Base-by-base conservation (phyloP, 73 alveolate genomes). In the Tetrahymena borealis region DNA sequence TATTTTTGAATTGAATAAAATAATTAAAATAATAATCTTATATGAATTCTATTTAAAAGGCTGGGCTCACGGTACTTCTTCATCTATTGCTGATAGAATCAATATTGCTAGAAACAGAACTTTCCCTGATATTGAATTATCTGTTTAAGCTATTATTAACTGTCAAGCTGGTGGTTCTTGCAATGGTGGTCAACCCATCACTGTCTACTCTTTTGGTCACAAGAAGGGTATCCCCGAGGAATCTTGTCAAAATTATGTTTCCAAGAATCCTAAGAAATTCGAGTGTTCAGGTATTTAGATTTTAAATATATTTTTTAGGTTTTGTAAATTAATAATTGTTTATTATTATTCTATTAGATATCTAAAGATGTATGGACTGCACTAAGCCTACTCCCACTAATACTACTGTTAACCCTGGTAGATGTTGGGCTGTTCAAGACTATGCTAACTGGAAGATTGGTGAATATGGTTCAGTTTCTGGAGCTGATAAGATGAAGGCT, bases 51-150 rank as follows among this genome's bases (percentile, higher is more conserved):
- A 4, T 60, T 15, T 60, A 7, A 9, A 97, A 38, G 96, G 99
- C 94, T 97, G 99, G 99, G 98, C 98, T 79, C 98, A 96, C 78
- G 99, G 98, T 18, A 79, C 98, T 7, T 94, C 98, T 33, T 94
- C 99, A 7, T 91, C 99, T 2, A 91, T 97, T 79, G 97, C 99
- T 79, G 99, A 97, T 78, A 95, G 99, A 97, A 96, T 97, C 95
- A 96, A 96, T 85, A 97, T 97, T 78, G 40, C 85, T 28, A 38
- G 90, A 92, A 94, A 94, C 39, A 96, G 95, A 91, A 35, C 96
- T 33, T 91, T 90, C 85, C 96, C 99, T 38, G 97, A 95, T 31
- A 94, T 96, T 39, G 92, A 94, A 40, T 94, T 96, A 32, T 93
- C 97, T 37, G 96, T 97, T 32, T 95, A 97, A 93, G 94, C 94